Conservation (phyloP, 768 basidiomycete genomes). For the Suillus discolor region DNA sequence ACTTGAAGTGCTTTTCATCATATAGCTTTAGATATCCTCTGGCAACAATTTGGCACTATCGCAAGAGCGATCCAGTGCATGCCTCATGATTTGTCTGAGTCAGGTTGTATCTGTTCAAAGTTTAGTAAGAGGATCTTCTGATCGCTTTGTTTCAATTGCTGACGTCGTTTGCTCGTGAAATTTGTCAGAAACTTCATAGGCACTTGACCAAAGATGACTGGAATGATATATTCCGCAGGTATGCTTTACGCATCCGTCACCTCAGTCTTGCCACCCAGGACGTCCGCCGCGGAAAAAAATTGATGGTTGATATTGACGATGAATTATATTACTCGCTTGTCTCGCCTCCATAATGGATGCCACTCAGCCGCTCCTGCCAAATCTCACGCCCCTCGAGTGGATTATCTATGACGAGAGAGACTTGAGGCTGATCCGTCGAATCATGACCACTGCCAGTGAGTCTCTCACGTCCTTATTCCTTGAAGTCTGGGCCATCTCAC, state of each 20-base stretch:
- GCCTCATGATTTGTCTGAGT: slow-evolving; percentile 24
- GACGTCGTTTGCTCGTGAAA: background rate
- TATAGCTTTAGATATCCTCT: slow-evolving; percentile 27
- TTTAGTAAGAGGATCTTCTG: background rate
- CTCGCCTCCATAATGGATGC: slow-evolving; percentile 7
- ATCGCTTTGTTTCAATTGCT: background rate
- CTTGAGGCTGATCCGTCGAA: background rate
- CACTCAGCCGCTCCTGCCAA: slow-evolving; percentile 26
- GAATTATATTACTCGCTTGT: background rate
- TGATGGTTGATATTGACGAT: slow-evolving; percentile 2
- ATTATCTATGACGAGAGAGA: background rate
- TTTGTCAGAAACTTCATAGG: slow-evolving; percentile 23
- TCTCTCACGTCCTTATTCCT: slow-evolving; percentile 1
- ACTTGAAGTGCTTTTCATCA: slow-evolving; percentile 26
- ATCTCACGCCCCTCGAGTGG: slow-evolving; percentile 30
- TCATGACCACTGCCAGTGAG: background rate
- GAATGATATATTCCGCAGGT: slow-evolving; percentile 25
- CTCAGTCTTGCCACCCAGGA: slow-evolving; percentile 1
- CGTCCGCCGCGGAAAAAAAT: background rate
- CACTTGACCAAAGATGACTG: slow-evolving; percentile 31
- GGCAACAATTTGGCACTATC: slow-evolving; percentile 25
- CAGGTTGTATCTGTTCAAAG: background rate
- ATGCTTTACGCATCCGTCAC: slow-evolving; percentile 21
- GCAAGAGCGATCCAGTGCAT: slow-evolving; percentile 25
- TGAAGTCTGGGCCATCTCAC: slow-evolving; percentile 1